phyloP scores from a whole-genome alignment of 1,284 basidiomycete genomes.

The Melampsora americana region DNA sequence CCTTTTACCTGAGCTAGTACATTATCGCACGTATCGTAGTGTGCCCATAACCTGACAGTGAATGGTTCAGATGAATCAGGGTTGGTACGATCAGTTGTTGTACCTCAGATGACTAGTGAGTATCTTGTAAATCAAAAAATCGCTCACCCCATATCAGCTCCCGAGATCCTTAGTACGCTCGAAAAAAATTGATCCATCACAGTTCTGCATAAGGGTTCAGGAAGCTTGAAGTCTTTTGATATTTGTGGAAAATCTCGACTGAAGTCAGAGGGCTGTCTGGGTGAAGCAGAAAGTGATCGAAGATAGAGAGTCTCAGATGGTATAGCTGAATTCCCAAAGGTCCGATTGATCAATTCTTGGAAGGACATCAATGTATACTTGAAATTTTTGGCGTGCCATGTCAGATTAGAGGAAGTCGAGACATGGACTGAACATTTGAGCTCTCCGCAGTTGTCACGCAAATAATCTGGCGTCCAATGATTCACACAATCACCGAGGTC shows the following conservation, averaged over 20 bases:
- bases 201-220: slow-evolving; percentile 14
- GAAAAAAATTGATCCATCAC: slow-evolving; percentile 33
- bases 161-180: slow-evolving; percentile 35
- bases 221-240: slow-evolving; percentile 31
- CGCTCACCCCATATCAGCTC: slow-evolving; percentile 42
- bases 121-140: not conserved
- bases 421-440: slow-evolving; percentile 39
- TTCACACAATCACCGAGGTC: slow-evolving; percentile 27
- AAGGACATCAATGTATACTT: slow-evolving; percentile 34
- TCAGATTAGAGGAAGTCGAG: slow-evolving; percentile 25
- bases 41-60: slow-evolving; percentile 36
- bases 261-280: slow-evolving; percentile 33
- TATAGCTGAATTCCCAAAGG: not conserved
- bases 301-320: slow-evolving; percentile 19
- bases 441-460: slow-evolving; percentile 22
- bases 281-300: slow-evolving; percentile 35
- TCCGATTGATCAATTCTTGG: slow-evolving; percentile 26
- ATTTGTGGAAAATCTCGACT: slow-evolving; percentile 31
- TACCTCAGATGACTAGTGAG: not conserved
- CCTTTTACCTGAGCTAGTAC: slow-evolving; percentile 39
- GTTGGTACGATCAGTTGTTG: not conserved
- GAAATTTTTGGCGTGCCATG: slow-evolving; percentile 44
- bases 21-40: slow-evolving; percentile 43
- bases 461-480: slow-evolving; percentile 33
- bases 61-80: too few relatives aligned